Conservation (phyloP, 208 protist species). For the Ichthyophonus hoferi region DNA sequence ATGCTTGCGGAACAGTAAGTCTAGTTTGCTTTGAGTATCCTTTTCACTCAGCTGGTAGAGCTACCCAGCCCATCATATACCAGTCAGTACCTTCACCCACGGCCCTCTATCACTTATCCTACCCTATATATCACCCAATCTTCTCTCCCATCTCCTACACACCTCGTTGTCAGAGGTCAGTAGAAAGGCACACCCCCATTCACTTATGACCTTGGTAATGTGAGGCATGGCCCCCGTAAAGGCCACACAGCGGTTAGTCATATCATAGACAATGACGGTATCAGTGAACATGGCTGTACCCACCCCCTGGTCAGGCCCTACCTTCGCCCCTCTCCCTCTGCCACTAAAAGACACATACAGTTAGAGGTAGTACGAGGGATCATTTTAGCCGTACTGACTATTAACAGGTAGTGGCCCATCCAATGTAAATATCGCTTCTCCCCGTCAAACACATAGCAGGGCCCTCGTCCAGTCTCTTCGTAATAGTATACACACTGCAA, state of each 20-base stretch:
- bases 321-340: no score
- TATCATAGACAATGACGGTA: slow-evolving; percentile 70
- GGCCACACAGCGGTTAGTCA: slow-evolving; percentile 77
- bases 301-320: no score
- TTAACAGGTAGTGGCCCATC: slow-evolving; percentile 75
- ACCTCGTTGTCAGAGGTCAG: slow-evolving; percentile 56
- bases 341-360: neutral
- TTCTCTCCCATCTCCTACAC: neutral
- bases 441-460: slow-evolving; percentile 69
- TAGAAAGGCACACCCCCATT: slow-evolving; percentile 70
- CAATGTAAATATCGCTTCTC: slow-evolving; percentile 63
- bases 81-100: neutral
- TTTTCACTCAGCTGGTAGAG: slow-evolving; percentile 74
- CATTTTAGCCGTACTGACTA: slow-evolving; percentile 52
- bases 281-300: neutral
- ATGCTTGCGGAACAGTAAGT: slow-evolving; percentile 88
- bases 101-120: no score
- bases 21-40: slow-evolving; percentile 81
- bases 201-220: slow-evolving; percentile 70
- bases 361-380: neutral
- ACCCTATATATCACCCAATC: neutral
- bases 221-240: slow-evolving; percentile 68
- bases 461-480: slow-evolving; percentile 59
- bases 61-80: slow-evolving; percentile 2
- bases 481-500: slow-evolving; percentile 61